Percentiles rank a stretch among this genome's conserved stretches.
These are phyloP conservation scores for Triglochin maritima DNA, from an alignment of 106 monocot species.

Conservation along the genomic window DNA sequence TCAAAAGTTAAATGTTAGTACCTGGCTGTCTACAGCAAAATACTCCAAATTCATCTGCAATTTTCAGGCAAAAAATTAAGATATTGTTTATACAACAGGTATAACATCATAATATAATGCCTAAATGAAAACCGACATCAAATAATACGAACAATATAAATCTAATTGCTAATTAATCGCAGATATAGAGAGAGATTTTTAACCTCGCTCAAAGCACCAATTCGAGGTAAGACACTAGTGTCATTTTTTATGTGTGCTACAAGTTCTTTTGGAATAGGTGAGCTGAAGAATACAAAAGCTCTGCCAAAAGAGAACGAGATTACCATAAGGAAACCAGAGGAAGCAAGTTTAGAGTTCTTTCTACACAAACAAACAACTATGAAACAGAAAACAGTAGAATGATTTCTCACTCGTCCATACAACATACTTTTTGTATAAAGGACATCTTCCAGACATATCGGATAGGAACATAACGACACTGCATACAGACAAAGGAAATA, in stretches of 20 bases:
- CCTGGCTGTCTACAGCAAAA: slow-evolving; percentile 97
- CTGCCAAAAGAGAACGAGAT: slow-evolving; percentile 30
- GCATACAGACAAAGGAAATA: slow-evolving; percentile 20
- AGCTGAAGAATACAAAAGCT: slow-evolving; percentile 97
- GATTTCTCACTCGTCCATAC: background rate
- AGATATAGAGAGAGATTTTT: slow-evolving; percentile 9
- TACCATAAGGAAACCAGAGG: background rate
- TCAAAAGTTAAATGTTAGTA: slow-evolving; percentile 10
- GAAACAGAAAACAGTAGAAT: background rate
- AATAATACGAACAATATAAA: background rate
- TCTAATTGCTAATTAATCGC: background rate
- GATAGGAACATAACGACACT: slow-evolving; percentile 75
- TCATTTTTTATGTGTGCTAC: slow-evolving; percentile 69
- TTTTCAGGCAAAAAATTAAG: slow-evolving; percentile 7
- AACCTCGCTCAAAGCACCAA: slow-evolving; percentile 95
- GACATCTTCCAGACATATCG: slow-evolving; percentile 92
- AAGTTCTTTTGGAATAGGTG: slow-evolving; percentile 66
- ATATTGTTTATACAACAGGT: background rate
- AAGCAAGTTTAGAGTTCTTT: background rate
- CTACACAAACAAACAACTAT: background rate
- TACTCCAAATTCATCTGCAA: slow-evolving; percentile 99
- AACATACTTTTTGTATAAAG: slow-evolving; percentile 92
- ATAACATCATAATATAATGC: too few species aligned
- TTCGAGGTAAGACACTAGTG: slow-evolving; percentile 70
- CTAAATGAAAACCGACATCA: too few species aligned